Base-by-base conservation (phyloP, 305 asterid species). In the Caryopteris hybrid region DNA sequence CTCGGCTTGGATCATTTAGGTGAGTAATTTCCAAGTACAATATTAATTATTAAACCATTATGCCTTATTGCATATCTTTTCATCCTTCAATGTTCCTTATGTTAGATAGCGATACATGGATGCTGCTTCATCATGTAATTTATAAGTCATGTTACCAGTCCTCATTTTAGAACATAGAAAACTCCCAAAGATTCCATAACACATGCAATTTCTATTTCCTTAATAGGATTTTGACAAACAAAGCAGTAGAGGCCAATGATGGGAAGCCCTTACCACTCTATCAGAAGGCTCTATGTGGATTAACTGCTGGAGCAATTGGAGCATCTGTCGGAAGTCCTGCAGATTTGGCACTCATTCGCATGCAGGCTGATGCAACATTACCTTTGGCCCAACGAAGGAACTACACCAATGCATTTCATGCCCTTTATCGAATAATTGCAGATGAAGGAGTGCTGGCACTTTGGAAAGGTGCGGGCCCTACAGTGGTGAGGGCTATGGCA, bases 401-500 rank as follows among this genome's bases (percentile, higher is more conserved):
- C 61, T 93, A 93, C 86, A 78, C 86, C 0, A 93, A 90, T 47
- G 99, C 99, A 36, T 79, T 93, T 54, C 87, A 93, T 22, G 99
- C 99, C 13, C 99, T 93, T 17, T 69, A 47, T 29, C 97, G 95
- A 27, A 93, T 93, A 25, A 59, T 33, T 43, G 67, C 85, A 22
- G 97, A 93, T 61, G 99, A 93, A 82, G 99, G 99, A 39, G 79
- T 93, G 8, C 69, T 87, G 71, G 88, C 99, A 5, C 92, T 90
- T 11, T 93, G 99, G 99, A 93, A 93, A 83, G 99, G 99, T 52
- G 97, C 99, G 9, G 97, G 95, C 58, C 99, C 97, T 7, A 90
- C 99, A 14, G 99, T 93, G 50, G 99, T 93, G 27, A 87, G 99
- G 83, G 99, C 99, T 25, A 93, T 93, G 99, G 96, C 97, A 21